Evolutionary conservation across 2,329 filamentous ascomycete species (phyloP), one percentile per base, ranked within the genome.

Genomic region (Arthrinium phaeospermum): DNA sequence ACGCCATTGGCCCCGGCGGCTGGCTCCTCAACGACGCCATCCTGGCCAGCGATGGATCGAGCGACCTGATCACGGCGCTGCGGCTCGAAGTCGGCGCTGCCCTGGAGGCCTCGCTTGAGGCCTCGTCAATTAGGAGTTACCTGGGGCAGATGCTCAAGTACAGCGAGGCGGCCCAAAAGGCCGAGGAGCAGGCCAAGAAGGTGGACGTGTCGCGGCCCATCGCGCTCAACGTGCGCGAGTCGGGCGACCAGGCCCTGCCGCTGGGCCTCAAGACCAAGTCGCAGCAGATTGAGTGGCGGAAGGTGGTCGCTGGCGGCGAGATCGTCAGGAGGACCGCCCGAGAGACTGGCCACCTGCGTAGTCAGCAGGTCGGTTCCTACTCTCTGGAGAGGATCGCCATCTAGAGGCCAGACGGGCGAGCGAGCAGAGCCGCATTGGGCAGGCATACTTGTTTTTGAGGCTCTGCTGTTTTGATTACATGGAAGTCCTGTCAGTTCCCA

Each of bases 321-420:
- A 85, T 94, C 53, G 87, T 91, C 74, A 85, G 89, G 80, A 89
- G 94, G 76, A 94, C 87, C 77, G 86, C 85, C 76, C 87, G 94
- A 81, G 93, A 97, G 83, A 91, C 92, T 72, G 94, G 93, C 24
- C 90, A 93, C 82, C 83, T 97, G 81, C 90, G 93, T 79, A 94
- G 93, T 79, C 93, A 93, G 83, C 92, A 91, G 80, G 92, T 95
- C 74, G 93, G 93, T 71, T 90, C 92, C 76, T 98, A 98, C 84
- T 94, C 93, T 67, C 88, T 96, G 75, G 94, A 98, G 84, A 90
- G 91, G 82, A 91, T 97, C 77, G 82, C 88, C 70, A 85, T 94
- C 77, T 94, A 87, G 37, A 19, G 14, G 49, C 10, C 24, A 37
- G 19, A 13, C 49, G 24, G 4, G 49, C 5, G 27, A 57, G 1